A percentile compares a stretch with the other conserved stretches of the same genome.
Conservation (phyloP, 2,329 filamentous ascomycete genomes). For the Beauveria sp. region DNA sequence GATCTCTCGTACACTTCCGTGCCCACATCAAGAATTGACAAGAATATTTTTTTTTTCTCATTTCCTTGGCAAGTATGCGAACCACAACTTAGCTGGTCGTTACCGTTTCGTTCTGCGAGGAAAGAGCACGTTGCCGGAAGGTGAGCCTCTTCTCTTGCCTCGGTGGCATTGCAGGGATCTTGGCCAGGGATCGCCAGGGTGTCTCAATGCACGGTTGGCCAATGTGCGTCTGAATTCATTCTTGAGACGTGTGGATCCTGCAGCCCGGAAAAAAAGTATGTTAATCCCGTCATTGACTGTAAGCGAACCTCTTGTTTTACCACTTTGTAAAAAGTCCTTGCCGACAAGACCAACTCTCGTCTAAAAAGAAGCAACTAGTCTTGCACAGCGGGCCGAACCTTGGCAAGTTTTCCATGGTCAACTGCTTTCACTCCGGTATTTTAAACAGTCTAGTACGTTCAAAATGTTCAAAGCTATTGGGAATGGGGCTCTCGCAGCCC, state of each 20-base stretch:
- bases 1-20: not conserved
- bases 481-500: not conserved
- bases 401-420: not conserved
- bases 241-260: not conserved
- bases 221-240: not conserved
- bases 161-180: not conserved
- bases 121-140: not conserved
- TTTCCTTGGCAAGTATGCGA: not conserved
- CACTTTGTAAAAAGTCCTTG: not conserved
- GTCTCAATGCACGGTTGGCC: not conserved
- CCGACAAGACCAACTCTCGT: not conserved
- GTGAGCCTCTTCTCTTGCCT: not conserved
- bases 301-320: not conserved
- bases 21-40: not conserved
- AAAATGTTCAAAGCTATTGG: not conserved
- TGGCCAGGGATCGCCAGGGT: not conserved
- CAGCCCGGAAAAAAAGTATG: not conserved
- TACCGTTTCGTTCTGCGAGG: not conserved
- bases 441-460: not conserved
- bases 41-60: not conserved
- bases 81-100: not conserved
- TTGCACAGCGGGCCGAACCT: not conserved
- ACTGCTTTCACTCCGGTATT: not conserved
- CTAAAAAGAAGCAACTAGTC: constrained; percentile 1
- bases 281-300: not conserved